Evolutionary conservation across 2,329 filamentous ascomycete species (phyloP), one percentile per base, ranked within the genome.

Genomic region (Pseudogymnoascus sp.): DNA sequence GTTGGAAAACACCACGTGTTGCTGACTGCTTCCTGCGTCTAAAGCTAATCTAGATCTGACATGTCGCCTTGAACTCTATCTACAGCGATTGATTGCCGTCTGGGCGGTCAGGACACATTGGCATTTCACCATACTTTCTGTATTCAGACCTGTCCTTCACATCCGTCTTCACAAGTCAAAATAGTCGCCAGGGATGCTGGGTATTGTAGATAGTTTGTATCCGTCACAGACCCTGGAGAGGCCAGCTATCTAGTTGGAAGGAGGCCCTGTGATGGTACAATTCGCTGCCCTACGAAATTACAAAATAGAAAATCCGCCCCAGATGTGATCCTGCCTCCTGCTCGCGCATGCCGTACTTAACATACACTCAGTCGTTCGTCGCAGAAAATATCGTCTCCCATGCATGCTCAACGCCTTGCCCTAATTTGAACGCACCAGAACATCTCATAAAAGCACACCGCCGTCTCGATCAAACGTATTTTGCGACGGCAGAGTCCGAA

Each of bases 161-260:
- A 7, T 11, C 25, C 6, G n/a, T 13, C 19, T 23, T 23, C 41
- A 45, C 41, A 45, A 21, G 14, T 51, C n/a, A 19, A 54, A 6
- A 19, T 1, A 10, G 11, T 34, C 25, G 48, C 48, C 7, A 54
- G 25, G 25, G n/a, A 5, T 54, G 16, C 11, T 43, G n/a, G 6
- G 25, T 54, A 54, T 34, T 54, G 48, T 54, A 54, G 48, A 54
- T 54, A 54, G 48, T 54, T 34, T 54, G 48, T 54, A 54, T 54
- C 48, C 48, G 48, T 54, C 48, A 54, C 48, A 19, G 48, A 54
- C 48, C 48, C 48, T 54, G 48, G 23, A 54, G 48, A 54, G 48
- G 48, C 48, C 48, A 54, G 48, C 48, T 54, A 54, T 54, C 48
- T 54, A 54, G 48, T 54, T 54, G 48, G 48, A 48, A 54, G 48